Conservation (phyloP, 164 flowering plant genomes). For the Piper betle region DNA sequence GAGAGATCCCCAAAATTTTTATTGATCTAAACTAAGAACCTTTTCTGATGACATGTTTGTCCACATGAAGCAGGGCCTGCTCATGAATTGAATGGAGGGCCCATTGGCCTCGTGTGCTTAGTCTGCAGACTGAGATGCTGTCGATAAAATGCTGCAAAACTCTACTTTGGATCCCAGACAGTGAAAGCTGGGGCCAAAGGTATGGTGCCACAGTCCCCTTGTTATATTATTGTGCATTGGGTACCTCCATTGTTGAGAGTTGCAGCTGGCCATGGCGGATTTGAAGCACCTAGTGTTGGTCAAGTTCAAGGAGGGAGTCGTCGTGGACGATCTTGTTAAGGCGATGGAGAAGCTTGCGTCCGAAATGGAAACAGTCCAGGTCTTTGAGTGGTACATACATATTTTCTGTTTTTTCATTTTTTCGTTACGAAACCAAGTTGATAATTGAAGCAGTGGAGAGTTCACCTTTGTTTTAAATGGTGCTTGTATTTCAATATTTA, state of each 20-base stretch:
- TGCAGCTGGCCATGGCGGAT: constrained; percentile 31
- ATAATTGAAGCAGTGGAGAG: no score
- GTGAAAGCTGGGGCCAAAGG: not conserved
- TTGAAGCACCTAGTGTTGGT: constrained; percentile 69
- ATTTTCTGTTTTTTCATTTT: no score
- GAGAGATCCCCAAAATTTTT: no score
- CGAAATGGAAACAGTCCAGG: constrained; percentile 48
- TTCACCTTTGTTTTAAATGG: not conserved
- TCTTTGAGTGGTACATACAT: constrained; percentile 57
- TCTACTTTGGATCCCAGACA: not conserved
- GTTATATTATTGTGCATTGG: not conserved
- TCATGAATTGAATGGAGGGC: not conserved
- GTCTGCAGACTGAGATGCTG: not conserved
- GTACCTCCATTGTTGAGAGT: not conserved
- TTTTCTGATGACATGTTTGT: no score
- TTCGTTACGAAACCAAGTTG: no score
- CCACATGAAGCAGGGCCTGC: not conserved
- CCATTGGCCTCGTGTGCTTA: not conserved
- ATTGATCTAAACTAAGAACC: no score
- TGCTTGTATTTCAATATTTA: no score
- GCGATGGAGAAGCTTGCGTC: constrained; percentile 60
- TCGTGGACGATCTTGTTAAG: constrained; percentile 53
- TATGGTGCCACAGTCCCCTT: not conserved
- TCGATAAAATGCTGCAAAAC: not conserved
- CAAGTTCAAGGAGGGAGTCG: constrained; percentile 75